phyloP scores from a whole-genome alignment of 805 yeast species.

The Metschnikowia peoriensis region DNA sequence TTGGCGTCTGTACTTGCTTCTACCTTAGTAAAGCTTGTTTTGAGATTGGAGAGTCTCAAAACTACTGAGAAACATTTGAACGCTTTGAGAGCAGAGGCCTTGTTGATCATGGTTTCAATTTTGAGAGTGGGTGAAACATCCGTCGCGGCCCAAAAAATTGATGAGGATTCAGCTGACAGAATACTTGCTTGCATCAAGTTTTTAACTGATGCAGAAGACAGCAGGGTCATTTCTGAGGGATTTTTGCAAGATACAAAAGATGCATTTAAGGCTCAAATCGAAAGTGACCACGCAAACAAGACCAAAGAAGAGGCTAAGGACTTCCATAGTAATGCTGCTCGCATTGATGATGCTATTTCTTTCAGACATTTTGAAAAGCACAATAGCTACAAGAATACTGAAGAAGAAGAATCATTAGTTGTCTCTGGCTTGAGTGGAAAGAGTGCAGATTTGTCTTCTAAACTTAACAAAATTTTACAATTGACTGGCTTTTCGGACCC shows the following conservation, averaged over 20 bases:
- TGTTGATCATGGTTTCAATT: constrained; percentile 87
- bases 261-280: constrained; percentile 75
- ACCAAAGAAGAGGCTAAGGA: constrained; percentile 56
- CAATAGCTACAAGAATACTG: constrained; percentile 21
- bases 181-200: constrained; percentile 82
- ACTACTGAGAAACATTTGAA: constrained; percentile 59
- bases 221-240: constrained; percentile 55
- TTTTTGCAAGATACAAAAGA: constrained; percentile 85
- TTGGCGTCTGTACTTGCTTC: constrained; percentile 85
- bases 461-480: constrained; percentile 84
- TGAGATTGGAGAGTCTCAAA: constrained; percentile 64
- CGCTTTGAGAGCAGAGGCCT: constrained; percentile 91
- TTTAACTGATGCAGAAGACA: constrained; percentile 62
- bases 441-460: constrained; percentile 65
- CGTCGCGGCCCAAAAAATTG: constrained; percentile 70
- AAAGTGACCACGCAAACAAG: constrained; percentile 55
- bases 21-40: constrained; percentile 81
- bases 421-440: constrained; percentile 52
- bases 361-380: constrained; percentile 75
- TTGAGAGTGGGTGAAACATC: constrained; percentile 81
- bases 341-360: constrained; percentile 71
- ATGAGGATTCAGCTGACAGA: constrained; percentile 96
- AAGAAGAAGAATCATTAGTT: constrained; percentile 53
- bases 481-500: constrained; percentile 98
- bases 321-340: constrained; percentile 62